These are phyloP conservation scores for Tuber calosporum DNA, from an alignment of 495 filamentous ascomycete species.

Conservation along the genomic window DNA sequence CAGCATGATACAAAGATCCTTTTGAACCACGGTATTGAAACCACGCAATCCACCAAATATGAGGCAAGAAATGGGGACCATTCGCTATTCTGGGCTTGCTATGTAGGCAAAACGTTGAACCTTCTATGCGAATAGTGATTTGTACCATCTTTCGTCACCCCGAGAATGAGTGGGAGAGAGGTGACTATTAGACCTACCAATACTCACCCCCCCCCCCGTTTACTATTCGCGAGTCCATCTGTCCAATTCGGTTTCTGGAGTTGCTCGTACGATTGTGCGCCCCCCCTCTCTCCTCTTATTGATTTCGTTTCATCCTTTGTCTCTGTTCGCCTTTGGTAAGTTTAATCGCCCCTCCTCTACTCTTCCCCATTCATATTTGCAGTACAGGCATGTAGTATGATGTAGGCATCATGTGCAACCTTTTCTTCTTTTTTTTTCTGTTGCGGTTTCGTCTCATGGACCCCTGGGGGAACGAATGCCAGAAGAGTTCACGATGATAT, in stretches of 20 bases:
- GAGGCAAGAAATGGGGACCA: background rate
- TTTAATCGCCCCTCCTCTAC: too few relatives aligned
- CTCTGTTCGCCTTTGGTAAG: background rate
- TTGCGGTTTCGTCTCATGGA: background rate
- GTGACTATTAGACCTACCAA: background rate
- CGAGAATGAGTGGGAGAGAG: background rate
- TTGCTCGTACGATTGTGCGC: background rate
- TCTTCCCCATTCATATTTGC: background rate
- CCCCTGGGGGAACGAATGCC: background rate
- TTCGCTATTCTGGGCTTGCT: background rate
- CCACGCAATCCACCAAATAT: background rate
- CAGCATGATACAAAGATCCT: background rate
- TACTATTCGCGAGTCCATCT: background rate
- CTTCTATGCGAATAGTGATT: background rate
- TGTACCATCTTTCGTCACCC: background rate
- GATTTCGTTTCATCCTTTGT: background rate
- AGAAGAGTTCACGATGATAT: background rate
- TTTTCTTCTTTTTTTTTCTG: background rate
- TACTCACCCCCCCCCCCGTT: background rate
- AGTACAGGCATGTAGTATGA: background rate
- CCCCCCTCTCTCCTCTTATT: background rate
- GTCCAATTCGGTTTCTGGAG: background rate
- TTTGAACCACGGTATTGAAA: background rate
- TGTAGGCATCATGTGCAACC: background rate
- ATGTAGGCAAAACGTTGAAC: background rate